Base-by-base conservation (phyloP, 352 stramenopile genomes). In the Globisporangium solare region DNA sequence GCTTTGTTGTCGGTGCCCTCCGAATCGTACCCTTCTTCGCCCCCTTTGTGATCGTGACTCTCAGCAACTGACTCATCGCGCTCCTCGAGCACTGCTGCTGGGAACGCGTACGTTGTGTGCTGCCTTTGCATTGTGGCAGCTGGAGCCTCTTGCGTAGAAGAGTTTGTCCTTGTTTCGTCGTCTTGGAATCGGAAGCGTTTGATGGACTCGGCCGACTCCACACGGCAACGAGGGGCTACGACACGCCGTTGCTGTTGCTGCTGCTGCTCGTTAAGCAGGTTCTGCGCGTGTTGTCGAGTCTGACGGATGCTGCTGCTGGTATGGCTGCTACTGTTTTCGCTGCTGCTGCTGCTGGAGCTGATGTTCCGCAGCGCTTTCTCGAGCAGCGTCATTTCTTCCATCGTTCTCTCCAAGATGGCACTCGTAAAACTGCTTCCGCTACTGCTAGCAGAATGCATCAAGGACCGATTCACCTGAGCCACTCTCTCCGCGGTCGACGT, bases 281-380 rank as follows among this genome's bases (percentile, higher is more conserved):
- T 41, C 11, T 11, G 37, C 51, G 39, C 15, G 27, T 37, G 4
- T 35, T 35, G 4, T 15, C 2, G 17, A 7, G 31, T 20, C 6
- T 41, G 54, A 14, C 31, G 24, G n/a, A 3, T 47, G 14, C 17
- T 12, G 1, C 3, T 35, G 21, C 27, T 54, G 6, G 21, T 43
- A 8, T 3, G 46, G 35, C 43, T 49, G 41, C 46, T 41, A 20
- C 41, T 61, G n/a, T 15, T 53, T 22, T 43, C 67, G 60, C 68
- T 84, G 57, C 64, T 86, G 57, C 64, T 86, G 21, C 53, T 70
- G n/a, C 72, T 86, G 49, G 74, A 86, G 54, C 76, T 91, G 49
- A 89, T 64, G 46, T 86, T 81, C 5, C 73, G 74, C 15, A 91
- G 67, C 20, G 78, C 76, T 43, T 82, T 86, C 62, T 89, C 75